Evolutionary conservation across 2,329 filamentous ascomycete species (phyloP), one percentile per base, ranked within the genome.

Genomic region (Lasiodiplodia sp.): DNA sequence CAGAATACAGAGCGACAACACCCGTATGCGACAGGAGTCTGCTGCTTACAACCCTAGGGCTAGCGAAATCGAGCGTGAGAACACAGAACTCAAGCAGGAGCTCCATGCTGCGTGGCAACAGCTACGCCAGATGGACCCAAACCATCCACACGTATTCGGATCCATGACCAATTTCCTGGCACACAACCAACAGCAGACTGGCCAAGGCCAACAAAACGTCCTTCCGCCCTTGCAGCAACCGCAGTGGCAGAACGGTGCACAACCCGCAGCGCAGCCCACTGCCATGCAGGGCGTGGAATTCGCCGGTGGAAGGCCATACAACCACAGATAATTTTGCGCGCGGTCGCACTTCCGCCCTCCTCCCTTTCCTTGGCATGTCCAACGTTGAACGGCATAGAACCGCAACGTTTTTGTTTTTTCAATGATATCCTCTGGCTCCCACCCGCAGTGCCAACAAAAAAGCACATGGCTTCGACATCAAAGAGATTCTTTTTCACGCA

Each of bases 241-340:
- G 44, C 79, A 66, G 75, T 76, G 63, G 68, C 71, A 16, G 70
- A 69, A 16, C 69, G 70, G 62, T 68, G 44, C 71, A 58, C 53
- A 52, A 34, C 66, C 68, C 25, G 71, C 75, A 47, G 68, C 74
- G n/a, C 74, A 79, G 65, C 80, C 78, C 12, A 74, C 76, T 16
- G 80, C 82, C 1, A 85, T 85, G 83, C 83, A 85, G 73, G 83
- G 83, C 23, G 82, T 85, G 18, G 83, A 85, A 70, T 85, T 81
- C 83, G 58, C 75, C 49, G 76, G 76, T 25, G 74, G 76, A 53
- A 74, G 77, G 28, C 73, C 75, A 11, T 80, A 80, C 44, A 65
- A 38, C 52, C 68, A 68, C 66, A 68, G 55, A 55, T 68, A 52
- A 68, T 38, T 16, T 7, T n/a, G n/a, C 25, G 25, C n/a, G 38